phyloP scores from a whole-genome alignment of 768 basidiomycete genomes.

The Lactifluus volemus region DNA sequence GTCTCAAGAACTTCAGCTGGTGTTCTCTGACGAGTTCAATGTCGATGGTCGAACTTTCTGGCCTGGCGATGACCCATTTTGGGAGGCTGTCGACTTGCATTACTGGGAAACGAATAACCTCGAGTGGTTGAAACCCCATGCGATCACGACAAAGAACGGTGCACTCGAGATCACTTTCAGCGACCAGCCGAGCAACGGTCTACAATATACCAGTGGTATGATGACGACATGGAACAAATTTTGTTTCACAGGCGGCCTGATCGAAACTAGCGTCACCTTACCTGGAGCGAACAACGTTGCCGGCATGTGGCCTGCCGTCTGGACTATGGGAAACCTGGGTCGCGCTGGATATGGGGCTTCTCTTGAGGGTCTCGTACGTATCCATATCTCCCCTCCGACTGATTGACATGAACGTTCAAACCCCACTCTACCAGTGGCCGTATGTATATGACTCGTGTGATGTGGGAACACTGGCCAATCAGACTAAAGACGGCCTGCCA shows the following conservation, averaged over 20 bases:
- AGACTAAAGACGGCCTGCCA: slow-evolving; percentile 63
- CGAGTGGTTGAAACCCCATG: slow-evolving; percentile 83
- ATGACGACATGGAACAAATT: slow-evolving; percentile 66
- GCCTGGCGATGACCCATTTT: slow-evolving; percentile 59
- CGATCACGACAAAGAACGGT: slow-evolving; percentile 37
- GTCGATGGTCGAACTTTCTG: slow-evolving; percentile 72
- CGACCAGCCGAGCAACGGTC: slow-evolving; percentile 53
- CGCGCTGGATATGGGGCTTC: slow-evolving; percentile 85
- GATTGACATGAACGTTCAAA: not conserved
- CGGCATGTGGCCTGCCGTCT: slow-evolving; percentile 72
- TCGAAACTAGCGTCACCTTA: slow-evolving; percentile 58
- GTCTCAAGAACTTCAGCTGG: slow-evolving; percentile 50
- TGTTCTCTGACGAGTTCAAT: slow-evolving; percentile 90
- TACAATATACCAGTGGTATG: slow-evolving; percentile 40
- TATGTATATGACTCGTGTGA: slow-evolving; percentile 84
- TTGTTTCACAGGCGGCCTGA: slow-evolving; percentile 84
- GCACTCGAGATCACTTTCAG: slow-evolving; percentile 44
- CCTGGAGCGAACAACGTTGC: slow-evolving; percentile 57
- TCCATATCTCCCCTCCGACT: slow-evolving; percentile 1
- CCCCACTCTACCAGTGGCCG: slow-evolving; percentile 48
- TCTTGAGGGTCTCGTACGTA: slow-evolving; percentile 67
- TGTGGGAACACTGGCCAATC: slow-evolving; percentile 85
- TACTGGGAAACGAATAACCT: slow-evolving; percentile 42
- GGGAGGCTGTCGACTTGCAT: slow-evolving; percentile 39
- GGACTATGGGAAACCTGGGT: slow-evolving; percentile 79